Evolutionary conservation across 2,329 filamentous ascomycete species (phyloP).

Genomic region (Fonsecaea monophora): DNA sequence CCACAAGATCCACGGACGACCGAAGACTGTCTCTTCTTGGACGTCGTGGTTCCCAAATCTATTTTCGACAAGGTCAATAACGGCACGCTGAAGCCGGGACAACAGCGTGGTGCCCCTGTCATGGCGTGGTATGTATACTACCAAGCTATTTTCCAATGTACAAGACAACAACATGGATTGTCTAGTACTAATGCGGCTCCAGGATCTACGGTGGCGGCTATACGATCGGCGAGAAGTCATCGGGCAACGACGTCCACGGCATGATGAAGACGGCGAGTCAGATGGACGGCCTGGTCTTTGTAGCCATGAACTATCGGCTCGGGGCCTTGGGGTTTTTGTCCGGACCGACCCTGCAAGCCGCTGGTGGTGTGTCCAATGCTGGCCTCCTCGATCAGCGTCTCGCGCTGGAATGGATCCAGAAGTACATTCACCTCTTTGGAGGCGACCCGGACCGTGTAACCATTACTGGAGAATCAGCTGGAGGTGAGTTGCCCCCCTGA

Average conservation of each 20-base stretch:
- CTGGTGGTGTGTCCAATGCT: conserved; percentile 56
- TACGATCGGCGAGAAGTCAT: conserved; percentile 48
- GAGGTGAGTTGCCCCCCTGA: conserved; percentile 42
- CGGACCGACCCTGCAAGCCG: conserved; percentile 51
- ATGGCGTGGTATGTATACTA: conserved; percentile 46
- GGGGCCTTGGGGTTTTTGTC: conserved; percentile 58
- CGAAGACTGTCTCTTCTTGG: conserved; percentile 50
- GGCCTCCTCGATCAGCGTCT: conserved; percentile 62
- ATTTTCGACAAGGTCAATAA: conserved; percentile 47
- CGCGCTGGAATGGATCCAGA: conserved; percentile 64
- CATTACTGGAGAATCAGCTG: conserved; percentile 60
- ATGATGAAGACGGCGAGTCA: conserved; percentile 50
- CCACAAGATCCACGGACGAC: conserved; percentile 43
- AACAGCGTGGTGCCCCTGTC: conserved; percentile 42
- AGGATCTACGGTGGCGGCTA: conserved; percentile 59
- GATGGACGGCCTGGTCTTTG: conserved; percentile 51
- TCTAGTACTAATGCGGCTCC: conserved; percentile 22
- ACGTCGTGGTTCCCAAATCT: conserved; percentile 46
- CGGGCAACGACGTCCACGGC: conserved; percentile 47
- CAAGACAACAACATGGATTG: not conserved
- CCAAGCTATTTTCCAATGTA: not conserved
- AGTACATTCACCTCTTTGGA: conserved; percentile 62
- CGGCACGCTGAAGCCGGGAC: not conserved
- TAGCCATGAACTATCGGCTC: conserved; percentile 56
- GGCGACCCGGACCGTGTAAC: conserved; percentile 60